Evolutionary conservation across 108 stramenopile species (phyloP).

Genomic region (Nitzschia sp.): DNA sequence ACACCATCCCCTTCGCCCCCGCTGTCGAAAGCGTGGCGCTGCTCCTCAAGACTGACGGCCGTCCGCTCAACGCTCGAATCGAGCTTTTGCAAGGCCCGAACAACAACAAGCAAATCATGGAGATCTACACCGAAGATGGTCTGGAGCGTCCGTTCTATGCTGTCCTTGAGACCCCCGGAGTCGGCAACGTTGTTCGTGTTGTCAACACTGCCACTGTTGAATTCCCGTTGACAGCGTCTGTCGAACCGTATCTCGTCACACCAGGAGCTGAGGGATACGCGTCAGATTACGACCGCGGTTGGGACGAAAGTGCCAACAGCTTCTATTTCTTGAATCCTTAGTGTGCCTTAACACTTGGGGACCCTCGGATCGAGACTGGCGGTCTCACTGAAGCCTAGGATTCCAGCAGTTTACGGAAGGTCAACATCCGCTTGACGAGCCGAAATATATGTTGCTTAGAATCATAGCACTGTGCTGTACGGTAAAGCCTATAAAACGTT

Average conservation of each 20-base stretch:
- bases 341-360: neutral
- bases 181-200: conserved; percentile 79
- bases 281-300: conserved; percentile 8
- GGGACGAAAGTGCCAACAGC: conserved; percentile 12
- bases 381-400: neutral
- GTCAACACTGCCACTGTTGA: conserved; percentile 83
- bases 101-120: conserved; percentile 88
- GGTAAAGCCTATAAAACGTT: neutral
- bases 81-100: conserved; percentile 86
- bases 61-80: conserved; percentile 78
- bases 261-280: conserved; percentile 17
- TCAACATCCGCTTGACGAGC: neutral
- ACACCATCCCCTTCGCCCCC: conserved; percentile 71
- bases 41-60: conserved; percentile 72
- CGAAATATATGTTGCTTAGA: neutral
- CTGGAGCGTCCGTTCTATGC: conserved; percentile 81
- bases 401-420: neutral
- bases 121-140: conserved; percentile 85
- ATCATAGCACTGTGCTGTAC: neutral
- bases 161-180: conserved; percentile 78
- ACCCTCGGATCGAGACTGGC: neutral
- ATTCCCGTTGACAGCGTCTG: conserved; percentile 74
- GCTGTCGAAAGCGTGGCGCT: conserved; percentile 72
- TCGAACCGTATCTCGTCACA: conserved; percentile 71
- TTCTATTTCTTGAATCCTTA: conserved; percentile 11